Evolutionary conservation across 1,284 basidiomycete species (phyloP).

Genomic region (Sphagnurus paluster): DNA sequence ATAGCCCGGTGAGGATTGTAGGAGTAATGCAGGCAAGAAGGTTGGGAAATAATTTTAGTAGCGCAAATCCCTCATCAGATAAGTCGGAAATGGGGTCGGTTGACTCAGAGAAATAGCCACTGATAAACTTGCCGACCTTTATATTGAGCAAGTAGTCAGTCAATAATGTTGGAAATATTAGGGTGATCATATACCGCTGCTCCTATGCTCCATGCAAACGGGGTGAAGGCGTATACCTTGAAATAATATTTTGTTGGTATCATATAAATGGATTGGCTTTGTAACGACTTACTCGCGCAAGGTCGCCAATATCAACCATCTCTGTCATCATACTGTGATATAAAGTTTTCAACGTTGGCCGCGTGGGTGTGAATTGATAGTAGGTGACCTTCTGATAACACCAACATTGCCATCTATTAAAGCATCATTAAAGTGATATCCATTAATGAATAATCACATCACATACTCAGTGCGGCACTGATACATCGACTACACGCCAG

Average conservation of each 20-base stretch:
- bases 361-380: too few species aligned
- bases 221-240: slow-evolving; percentile 28
- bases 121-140: slow-evolving; percentile 39
- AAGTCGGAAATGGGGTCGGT: slow-evolving; percentile 37
- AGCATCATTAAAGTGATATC: not conserved
- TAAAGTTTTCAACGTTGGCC: not conserved
- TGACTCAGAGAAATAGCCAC: slow-evolving; percentile 42
- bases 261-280: not conserved
- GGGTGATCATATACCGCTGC: slow-evolving; percentile 29
- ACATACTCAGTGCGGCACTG: slow-evolving; percentile 14
- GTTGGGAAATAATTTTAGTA: slow-evolving; percentile 28
- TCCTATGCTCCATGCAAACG: slow-evolving; percentile 43
- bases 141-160: not conserved
- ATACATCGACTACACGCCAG: slow-evolving; percentile 10
- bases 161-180: not conserved
- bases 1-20: slow-evolving; percentile 22
- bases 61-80: slow-evolving; percentile 24
- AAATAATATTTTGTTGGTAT: not conserved
- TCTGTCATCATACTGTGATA: slow-evolving; percentile 15
- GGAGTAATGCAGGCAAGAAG: slow-evolving; percentile 30
- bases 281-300: slow-evolving; percentile 40
- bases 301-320: slow-evolving; percentile 45
- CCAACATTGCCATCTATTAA: slow-evolving; percentile 14
- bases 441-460: not conserved
- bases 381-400: slow-evolving; percentile 14